Evolutionary conservation across 495 filamentous ascomycete species (phyloP).

Genomic region (Penicillium silybi): DNA sequence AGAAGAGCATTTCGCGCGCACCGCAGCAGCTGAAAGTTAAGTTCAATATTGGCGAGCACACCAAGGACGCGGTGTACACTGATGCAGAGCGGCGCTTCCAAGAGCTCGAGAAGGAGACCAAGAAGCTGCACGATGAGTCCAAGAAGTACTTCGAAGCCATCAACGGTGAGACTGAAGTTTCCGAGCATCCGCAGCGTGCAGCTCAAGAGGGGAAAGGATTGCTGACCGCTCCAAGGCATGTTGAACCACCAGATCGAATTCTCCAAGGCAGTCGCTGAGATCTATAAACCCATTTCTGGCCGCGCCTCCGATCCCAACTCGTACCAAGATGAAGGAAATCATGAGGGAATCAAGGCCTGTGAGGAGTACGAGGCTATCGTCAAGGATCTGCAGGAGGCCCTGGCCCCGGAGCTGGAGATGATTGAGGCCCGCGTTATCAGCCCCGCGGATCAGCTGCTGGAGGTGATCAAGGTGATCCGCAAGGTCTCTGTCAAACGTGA

Average conservation of each 20-base stretch:
- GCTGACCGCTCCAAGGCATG: constrained; percentile 62
- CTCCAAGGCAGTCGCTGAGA: constrained; percentile 88
- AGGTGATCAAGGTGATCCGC: constrained; percentile 90
- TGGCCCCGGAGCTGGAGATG: constrained; percentile 94
- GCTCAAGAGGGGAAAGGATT: background rate
- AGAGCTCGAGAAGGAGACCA: constrained; percentile 93
- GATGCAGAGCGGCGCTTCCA: constrained; percentile 93
- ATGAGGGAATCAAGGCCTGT: constrained; percentile 92
- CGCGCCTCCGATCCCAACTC: constrained; percentile 91
- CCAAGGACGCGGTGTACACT: constrained; percentile 89
- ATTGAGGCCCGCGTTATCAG: constrained; percentile 88
- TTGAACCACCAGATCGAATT: constrained; percentile 97
- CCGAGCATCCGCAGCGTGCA: background rate
- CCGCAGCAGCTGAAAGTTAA: constrained; percentile 86
- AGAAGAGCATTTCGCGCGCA: constrained; percentile 81
- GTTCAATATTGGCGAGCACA: constrained; percentile 90
- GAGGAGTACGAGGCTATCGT: constrained; percentile 95
- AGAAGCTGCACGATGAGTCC: constrained; percentile 91
- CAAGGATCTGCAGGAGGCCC: constrained; percentile 79
- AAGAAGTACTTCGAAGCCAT: constrained; percentile 95
- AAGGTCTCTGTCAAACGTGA: constrained; percentile 87
- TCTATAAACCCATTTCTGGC: constrained; percentile 97
- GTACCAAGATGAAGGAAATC: constrained; percentile 74
- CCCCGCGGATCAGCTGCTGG: constrained; percentile 90
- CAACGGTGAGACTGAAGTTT: constrained; percentile 55